Conservation (phyloP, 345 rosid species). For the Camelina neglecta region DNA sequence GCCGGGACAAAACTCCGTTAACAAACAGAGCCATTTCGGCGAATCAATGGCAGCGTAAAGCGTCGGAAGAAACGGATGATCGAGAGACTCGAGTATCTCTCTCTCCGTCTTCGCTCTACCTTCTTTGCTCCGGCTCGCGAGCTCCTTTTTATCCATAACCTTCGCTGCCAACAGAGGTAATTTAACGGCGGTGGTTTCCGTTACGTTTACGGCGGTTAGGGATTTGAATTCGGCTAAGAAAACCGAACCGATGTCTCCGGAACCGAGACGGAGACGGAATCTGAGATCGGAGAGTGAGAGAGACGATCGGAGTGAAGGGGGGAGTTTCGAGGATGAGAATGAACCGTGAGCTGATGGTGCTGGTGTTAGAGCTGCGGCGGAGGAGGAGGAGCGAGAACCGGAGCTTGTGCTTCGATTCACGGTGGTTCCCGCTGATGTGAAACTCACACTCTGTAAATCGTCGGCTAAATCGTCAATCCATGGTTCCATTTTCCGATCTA, state of each 20-base stretch:
- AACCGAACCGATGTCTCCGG: constrained; percentile 95
- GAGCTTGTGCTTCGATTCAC: constrained; percentile 80
- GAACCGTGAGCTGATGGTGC: constrained; percentile 69
- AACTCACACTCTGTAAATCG: constrained; percentile 91
- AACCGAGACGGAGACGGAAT: constrained; percentile 82
- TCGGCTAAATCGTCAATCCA: constrained; percentile 81
- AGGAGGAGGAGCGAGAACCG: constrained; percentile 62
- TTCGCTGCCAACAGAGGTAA: constrained; percentile 65
- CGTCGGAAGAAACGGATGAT: constrained; percentile 88
- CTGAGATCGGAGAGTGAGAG: constrained; percentile 77
- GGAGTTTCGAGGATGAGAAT: constrained; percentile 59
- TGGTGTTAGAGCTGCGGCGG: constrained; percentile 75
- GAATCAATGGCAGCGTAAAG: constrained; percentile 78
- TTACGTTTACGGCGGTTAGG: constrained; percentile 23
- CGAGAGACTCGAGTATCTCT: constrained; percentile 78
- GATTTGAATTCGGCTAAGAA: constrained; percentile 75
- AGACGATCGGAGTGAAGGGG: constrained; percentile 46
- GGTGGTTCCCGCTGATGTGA: constrained; percentile 67
- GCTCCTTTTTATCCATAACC: constrained; percentile 92
- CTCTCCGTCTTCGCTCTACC: constrained; percentile 84
- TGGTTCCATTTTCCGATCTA: constrained; percentile 59
- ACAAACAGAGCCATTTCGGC: constrained; percentile 78
- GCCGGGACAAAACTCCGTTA: constrained; percentile 94
- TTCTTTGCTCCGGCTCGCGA: constrained; percentile 77
- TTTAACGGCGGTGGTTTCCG: constrained; percentile 23